A percentile compares a stretch with the other conserved stretches of the same genome.
Conservation (phyloP, 768 basidiomycete species). For the Russula sp. region DNA sequence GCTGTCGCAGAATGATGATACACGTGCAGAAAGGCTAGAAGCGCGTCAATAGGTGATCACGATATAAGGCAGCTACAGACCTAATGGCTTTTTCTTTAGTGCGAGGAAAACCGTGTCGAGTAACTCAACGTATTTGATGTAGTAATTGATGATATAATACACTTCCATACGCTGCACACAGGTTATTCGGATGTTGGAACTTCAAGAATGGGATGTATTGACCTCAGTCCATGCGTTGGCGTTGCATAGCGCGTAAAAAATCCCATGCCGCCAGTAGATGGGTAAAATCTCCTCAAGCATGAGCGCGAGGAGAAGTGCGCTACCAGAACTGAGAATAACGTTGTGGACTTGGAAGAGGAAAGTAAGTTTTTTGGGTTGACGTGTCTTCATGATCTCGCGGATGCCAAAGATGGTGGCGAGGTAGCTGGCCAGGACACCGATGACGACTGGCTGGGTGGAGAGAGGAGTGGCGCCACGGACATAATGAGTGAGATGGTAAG, state of each 20-base stretch:
- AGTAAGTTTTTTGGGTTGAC: conserved; percentile 70
- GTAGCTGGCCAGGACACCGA: conserved; percentile 70
- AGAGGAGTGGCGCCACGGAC: conserved; percentile 75
- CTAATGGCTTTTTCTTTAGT: conserved; percentile 96
- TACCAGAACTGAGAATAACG: conserved; percentile 79
- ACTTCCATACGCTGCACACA: conserved; percentile 74
- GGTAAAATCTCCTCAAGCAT: conserved; percentile 92
- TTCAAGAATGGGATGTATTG: conserved; percentile 37
- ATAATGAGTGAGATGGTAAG: conserved; percentile 58
- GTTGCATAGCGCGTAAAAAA: conserved; percentile 77
- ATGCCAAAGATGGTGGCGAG: conserved; percentile 85
- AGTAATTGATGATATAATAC: conserved; percentile 99
- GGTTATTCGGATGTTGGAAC: conserved; percentile 4
- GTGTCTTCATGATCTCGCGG: conserved; percentile 78
- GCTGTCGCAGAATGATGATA: conserved; percentile 99
- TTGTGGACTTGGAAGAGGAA: conserved; percentile 89
- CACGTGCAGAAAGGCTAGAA: conserved; percentile 90
- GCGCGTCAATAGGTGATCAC: conserved; percentile 10
- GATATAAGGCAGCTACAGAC: conserved; percentile 45
- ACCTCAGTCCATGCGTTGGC: conserved; percentile 83
- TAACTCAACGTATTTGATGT: conserved; percentile 96
- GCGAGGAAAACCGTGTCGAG: conserved; percentile 96
- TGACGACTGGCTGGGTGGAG: conserved; percentile 70
- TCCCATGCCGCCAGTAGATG: conserved; percentile 64
- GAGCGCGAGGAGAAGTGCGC: conserved; percentile 76